phyloP scores from a whole-genome alignment of 768 basidiomycete species.

The Mycena rebaudengoi region DNA sequence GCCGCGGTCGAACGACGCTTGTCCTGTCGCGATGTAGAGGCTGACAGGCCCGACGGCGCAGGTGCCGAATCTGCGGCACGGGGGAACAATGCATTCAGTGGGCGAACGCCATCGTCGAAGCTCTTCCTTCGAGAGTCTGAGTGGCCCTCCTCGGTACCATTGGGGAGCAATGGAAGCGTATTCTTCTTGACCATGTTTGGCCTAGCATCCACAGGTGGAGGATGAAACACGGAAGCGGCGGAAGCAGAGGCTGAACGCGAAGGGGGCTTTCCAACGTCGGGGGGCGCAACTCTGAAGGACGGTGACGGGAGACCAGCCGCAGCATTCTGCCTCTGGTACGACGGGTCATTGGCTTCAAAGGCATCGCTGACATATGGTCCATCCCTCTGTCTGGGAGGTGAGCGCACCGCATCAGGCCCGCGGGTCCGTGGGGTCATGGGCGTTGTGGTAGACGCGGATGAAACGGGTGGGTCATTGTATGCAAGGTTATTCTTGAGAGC shows the following conservation, averaged over 20 bases:
- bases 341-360: slow-evolving; percentile 38
- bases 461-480: slow-evolving; percentile 4
- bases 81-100: slow-evolving; percentile 47
- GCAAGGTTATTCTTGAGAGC: slow-evolving; percentile 21
- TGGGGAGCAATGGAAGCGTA: slow-evolving; percentile 49
- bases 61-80: slow-evolving; percentile 35
- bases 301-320: slow-evolving; percentile 44
- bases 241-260: slow-evolving; percentile 23
- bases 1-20: slow-evolving; percentile 60
- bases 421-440: slow-evolving; percentile 19
- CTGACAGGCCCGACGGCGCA: slow-evolving; percentile 38
- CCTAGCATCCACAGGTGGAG: slow-evolving; percentile 17
- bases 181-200: slow-evolving; percentile 45
- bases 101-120: slow-evolving; percentile 55
- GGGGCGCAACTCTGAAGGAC: slow-evolving; percentile 54
- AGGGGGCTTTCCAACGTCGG: slow-evolving; percentile 27
- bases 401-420: slow-evolving; percentile 27
- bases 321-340: slow-evolving; percentile 22
- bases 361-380: slow-evolving; percentile 48
- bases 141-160: slow-evolving; percentile 26
- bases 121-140: slow-evolving; percentile 47
- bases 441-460: slow-evolving; percentile 3
- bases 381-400: slow-evolving; percentile 39
- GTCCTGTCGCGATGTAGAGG: slow-evolving; percentile 47
- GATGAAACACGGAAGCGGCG: not conserved